Conservation (phyloP, 306 rosid species). For the Trichosanthes cucumerina region DNA sequence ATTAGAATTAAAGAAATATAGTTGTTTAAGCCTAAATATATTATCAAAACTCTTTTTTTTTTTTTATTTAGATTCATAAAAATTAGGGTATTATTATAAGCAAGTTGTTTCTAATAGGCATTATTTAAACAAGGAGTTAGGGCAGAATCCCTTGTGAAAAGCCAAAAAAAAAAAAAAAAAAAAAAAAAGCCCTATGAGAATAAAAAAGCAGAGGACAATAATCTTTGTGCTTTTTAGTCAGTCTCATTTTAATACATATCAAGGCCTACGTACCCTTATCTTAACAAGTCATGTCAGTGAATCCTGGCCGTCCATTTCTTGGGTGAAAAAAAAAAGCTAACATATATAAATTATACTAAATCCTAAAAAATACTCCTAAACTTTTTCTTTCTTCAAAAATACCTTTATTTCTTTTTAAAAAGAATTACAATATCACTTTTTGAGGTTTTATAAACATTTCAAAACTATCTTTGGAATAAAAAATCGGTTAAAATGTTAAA, state of each 20-base stretch:
- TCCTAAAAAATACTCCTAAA: too few relatives aligned
- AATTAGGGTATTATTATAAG: background rate
- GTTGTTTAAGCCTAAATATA: background rate
- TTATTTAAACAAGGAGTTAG: conserved; percentile 2
- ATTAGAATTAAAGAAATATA: background rate
- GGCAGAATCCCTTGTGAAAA: conserved; percentile 1
- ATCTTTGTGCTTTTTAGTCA: conserved; percentile 20
- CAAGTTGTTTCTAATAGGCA: background rate
- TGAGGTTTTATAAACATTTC: too few relatives aligned
- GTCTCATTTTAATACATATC: background rate
- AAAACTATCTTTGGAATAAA: too few relatives aligned
- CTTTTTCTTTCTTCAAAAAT: too few relatives aligned
- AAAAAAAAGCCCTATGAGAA: conserved; percentile 6
- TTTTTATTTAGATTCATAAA: background rate
- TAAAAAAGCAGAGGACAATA: conserved; percentile 46
- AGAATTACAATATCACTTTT: too few relatives aligned
- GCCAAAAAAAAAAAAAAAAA: background rate
- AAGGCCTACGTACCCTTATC: conserved; percentile 18
- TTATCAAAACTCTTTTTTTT: background rate
- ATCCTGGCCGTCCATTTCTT: conserved; percentile 40
- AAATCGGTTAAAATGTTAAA: too few relatives aligned
- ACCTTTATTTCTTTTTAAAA: too few relatives aligned
- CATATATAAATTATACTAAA: background rate
- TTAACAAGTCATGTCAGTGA: conserved; percentile 22
- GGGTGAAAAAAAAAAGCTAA: background rate